Evolutionary conservation across 2,329 filamentous ascomycete species (phyloP), one percentile per base, ranked within the genome.

Genomic region (Aureobasidium musti): DNA sequence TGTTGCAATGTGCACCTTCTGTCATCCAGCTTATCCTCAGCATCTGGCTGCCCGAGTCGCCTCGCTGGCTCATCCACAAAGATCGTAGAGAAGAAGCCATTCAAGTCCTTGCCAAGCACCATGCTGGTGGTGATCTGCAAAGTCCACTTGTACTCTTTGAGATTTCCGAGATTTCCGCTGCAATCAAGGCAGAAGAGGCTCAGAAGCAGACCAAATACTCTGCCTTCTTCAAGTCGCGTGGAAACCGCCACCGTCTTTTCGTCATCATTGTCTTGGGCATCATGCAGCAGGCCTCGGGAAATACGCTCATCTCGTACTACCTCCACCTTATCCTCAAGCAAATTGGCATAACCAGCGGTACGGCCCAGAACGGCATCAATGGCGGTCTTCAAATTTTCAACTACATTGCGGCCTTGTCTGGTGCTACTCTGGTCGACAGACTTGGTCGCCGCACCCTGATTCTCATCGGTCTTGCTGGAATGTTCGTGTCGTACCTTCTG

Each of bases 131-230:
- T 28, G 80, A 88, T 71, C 74, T 73, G 64, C 79, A 84, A 73
- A 84, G 89, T 72, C 74, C 83, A 4, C 84, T 85, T 1, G 87
- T 90, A 14, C 84, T 87, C 71, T 87, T 87, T 73, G 86, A 90
- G 74, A 88, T 82, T 74, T 82, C 82, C 49, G 87, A 90, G 77
- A 90, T 90, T 7, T 30, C 30, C 8, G 30, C 30, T 7, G 30
- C 30, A 30, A 30, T 30, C 30, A 30, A 57, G 33, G 54, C 33
- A 2, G 54, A 57, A 13, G 14, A 39, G 33, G 19, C 21, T 2
- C 33, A 41, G 33, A 41, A 7, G 5, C 21, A 23, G 13, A 39
- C 54, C 33, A 69, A 68, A 6, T 41, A 41, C 37, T 23, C 21
- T 35, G 37, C 37, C 17, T 30, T 83, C 19, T 86, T 89, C 73